These are phyloP conservation scores for Balakata baccata DNA, from an alignment of 345 rosid species.

Conservation along the genomic window DNA sequence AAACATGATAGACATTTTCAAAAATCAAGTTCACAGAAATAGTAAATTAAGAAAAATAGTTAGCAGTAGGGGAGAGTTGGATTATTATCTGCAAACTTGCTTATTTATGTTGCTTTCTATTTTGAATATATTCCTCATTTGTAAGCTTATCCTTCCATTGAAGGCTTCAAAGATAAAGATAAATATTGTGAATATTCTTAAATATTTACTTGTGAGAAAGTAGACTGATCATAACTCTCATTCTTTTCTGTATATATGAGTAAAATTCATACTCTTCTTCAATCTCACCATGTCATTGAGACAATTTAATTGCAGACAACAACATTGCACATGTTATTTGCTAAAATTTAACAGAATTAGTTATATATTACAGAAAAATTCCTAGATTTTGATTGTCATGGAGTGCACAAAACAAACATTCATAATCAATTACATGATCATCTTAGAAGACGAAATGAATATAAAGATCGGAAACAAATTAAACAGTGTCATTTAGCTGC, in stretches of 20 bases:
- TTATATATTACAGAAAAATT: background rate
- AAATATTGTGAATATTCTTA: background rate
- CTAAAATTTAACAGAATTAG: background rate
- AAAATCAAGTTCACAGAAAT: slow-evolving; percentile 9
- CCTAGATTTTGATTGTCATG: background rate
- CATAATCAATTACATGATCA: background rate
- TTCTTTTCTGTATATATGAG: too few species aligned
- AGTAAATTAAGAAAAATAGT: background rate
- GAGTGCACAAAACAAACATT: background rate
- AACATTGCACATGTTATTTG: background rate
- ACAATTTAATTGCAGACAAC: background rate
- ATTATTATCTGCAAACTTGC: slow-evolving; percentile 11
- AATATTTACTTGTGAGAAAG: background rate
- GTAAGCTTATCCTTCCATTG: background rate
- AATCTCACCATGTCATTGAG: background rate
- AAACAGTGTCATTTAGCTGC: background rate
- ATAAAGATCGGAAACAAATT: background rate
- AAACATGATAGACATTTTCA: slow-evolving; percentile 11
- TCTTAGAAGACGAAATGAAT: background rate
- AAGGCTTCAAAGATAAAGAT: background rate
- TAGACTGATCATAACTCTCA: background rate
- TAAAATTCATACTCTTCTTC: background rate
- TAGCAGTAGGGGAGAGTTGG: slow-evolving; percentile 4
- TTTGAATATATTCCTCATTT: background rate
- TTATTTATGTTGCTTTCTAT: slow-evolving; percentile 13